phyloP scores from a whole-genome alignment of 1,284 basidiomycete genomes.

The Leccinum solheimii region DNA sequence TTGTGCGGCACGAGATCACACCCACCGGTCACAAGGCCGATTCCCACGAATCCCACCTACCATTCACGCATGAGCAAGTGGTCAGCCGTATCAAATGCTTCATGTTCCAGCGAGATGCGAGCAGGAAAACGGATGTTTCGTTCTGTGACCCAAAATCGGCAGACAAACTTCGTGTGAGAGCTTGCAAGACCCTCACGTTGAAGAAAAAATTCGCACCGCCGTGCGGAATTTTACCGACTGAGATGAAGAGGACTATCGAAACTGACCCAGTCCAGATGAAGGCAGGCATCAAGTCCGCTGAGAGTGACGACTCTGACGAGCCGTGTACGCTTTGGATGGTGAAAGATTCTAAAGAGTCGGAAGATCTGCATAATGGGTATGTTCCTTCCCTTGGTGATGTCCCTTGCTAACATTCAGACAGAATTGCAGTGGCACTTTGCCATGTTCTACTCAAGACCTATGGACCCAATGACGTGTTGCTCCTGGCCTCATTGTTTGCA shows the following conservation, averaged over 20 bases:
- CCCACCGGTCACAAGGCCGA: background rate
- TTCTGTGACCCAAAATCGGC: background rate
- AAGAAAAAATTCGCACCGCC: constrained; percentile 18
- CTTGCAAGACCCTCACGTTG: constrained; percentile 16
- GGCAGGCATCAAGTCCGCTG: constrained; percentile 6
- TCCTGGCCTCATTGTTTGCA: constrained; percentile 21
- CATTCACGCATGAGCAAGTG: constrained; percentile 9
- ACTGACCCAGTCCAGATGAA: background rate
- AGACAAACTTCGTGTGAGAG: constrained; percentile 5
- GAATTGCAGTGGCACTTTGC: constrained; percentile 25
- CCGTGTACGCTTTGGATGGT: constrained; percentile 15
- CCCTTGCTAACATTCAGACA: constrained; percentile 6
- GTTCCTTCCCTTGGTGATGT: background rate
- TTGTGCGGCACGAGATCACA: constrained; percentile 18
- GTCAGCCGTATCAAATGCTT: constrained; percentile 15
- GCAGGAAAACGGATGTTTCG: background rate
- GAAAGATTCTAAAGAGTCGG: background rate
- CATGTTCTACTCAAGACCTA: constrained; percentile 23
- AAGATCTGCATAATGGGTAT: constrained; percentile 9
- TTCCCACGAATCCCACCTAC: background rate
- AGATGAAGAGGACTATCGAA: background rate
- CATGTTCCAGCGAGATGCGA: constrained; percentile 13
- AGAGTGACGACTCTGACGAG: background rate
- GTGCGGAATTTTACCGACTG: constrained; percentile 1
- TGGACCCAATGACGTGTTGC: constrained; percentile 20